A percentile compares a stretch with the other conserved stretches of the same genome.
Evolutionary conservation across 768 basidiomycete genomes (phyloP).

Genomic region (Termitomyces titanicus): DNA sequence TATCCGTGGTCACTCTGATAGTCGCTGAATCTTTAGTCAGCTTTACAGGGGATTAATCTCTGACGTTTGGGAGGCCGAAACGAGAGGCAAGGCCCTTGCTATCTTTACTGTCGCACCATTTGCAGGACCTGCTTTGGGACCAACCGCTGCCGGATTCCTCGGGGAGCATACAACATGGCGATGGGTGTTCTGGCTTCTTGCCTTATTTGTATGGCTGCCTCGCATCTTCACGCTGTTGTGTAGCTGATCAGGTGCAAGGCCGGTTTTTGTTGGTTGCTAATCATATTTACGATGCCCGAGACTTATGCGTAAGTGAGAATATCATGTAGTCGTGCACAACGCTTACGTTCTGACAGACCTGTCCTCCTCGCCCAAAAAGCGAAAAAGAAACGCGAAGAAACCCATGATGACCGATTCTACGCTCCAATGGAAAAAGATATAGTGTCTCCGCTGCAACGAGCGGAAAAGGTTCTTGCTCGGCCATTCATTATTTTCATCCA

Average conservation of each 20-base stretch:
- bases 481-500: slow-evolving; percentile 62
- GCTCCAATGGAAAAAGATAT: slow-evolving; percentile 46
- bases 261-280: slow-evolving; percentile 41
- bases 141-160: slow-evolving; percentile 48
- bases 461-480: slow-evolving; percentile 45
- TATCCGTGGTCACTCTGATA: neutral
- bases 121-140: slow-evolving; percentile 60
- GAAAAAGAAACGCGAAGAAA: slow-evolving; percentile 43
- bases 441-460: slow-evolving; percentile 32
- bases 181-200: slow-evolving; percentile 65
- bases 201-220: slow-evolving; percentile 44
- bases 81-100: slow-evolving; percentile 62
- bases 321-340: neutral
- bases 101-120: slow-evolving; percentile 66
- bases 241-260: slow-evolving; percentile 30
- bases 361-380: slow-evolving; percentile 53
- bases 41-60: slow-evolving; percentile 43
- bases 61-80: slow-evolving; percentile 59
- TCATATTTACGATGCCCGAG: slow-evolving; percentile 60
- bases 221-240: neutral
- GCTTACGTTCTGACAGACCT: slow-evolving; percentile 34
- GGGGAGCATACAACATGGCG: slow-evolving; percentile 50
- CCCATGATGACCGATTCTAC: slow-evolving; percentile 48
- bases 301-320: slow-evolving; percentile 48
- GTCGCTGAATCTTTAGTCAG: neutral